Evolutionary conservation across 306 rosid species (phyloP).

Genomic region (Cucurbita ficifolia): DNA sequence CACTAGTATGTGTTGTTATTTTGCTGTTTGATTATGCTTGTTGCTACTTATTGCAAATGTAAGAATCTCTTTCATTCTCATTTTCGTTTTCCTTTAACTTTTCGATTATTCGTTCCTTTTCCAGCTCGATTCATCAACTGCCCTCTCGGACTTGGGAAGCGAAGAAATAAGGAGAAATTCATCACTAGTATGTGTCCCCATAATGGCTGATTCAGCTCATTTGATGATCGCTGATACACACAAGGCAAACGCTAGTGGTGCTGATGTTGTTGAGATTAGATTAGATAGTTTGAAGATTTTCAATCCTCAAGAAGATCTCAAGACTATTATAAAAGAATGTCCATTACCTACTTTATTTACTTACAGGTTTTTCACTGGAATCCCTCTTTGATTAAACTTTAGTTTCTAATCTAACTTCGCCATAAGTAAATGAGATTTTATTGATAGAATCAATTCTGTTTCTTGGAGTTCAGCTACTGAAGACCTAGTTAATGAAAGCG

Average conservation of each 20-base stretch:
- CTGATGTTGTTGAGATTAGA: slow-evolving; percentile 41
- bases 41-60: too few species aligned
- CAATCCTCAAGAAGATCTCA: slow-evolving; percentile 24
- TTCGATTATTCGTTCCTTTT: too few species aligned
- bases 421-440: neutral
- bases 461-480: neutral
- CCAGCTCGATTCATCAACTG: neutral
- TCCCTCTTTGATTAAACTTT: neutral
- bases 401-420: neutral
- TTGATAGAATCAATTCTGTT: neutral
- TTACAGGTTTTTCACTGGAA: slow-evolving; percentile 19
- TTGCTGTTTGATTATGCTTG: neutral
- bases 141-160: neutral
- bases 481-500: neutral
- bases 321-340: slow-evolving; percentile 16
- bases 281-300: slow-evolving; percentile 35
- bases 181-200: slow-evolving; percentile 31
- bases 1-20: neutral
- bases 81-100: too few species aligned
- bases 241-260: slow-evolving; percentile 32
- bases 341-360: slow-evolving; percentile 36
- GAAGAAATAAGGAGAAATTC: slow-evolving; percentile 17
- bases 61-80: too few species aligned
- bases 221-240: slow-evolving; percentile 27
- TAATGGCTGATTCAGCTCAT: slow-evolving; percentile 25